Percentiles rank a stretch among this genome's conserved stretches.
These are phyloP conservation scores for Apodospora peruviana DNA, from an alignment of 495 filamentous ascomycete genomes.

Conservation along the genomic window DNA sequence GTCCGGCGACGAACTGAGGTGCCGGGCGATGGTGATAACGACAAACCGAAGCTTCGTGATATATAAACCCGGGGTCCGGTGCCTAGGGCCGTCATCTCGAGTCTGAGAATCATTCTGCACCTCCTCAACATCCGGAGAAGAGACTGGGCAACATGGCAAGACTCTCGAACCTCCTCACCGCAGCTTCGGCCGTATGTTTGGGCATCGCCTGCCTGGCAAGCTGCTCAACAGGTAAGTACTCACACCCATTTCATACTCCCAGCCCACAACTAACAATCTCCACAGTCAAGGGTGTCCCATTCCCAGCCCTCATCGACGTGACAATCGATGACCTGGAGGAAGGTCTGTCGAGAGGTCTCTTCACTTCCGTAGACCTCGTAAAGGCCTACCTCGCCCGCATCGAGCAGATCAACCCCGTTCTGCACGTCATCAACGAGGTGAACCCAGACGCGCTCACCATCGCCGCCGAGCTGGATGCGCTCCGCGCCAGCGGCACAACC, in stretches of 20 bases:
- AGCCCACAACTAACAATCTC: not conserved
- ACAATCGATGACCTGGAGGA: slow-evolving; percentile 3
- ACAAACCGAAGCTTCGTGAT: not conserved
- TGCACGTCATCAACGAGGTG: slow-evolving; percentile 37
- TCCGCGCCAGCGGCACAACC: slow-evolving; percentile 14
- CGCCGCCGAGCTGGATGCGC: slow-evolving; percentile 25
- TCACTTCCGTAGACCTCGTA: slow-evolving; percentile 56
- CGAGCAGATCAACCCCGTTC: slow-evolving; percentile 30
- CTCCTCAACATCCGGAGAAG: too few relatives aligned
- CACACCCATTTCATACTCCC: not conserved
- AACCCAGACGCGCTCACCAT: slow-evolving; percentile 42
- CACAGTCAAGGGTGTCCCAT: slow-evolving; percentile 2
- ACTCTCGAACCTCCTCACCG: not conserved
- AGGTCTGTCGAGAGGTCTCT: slow-evolving; percentile 31
- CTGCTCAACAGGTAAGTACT: not conserved
- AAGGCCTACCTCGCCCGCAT: slow-evolving; percentile 42
- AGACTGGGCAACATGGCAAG: not conserved
- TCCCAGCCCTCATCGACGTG: slow-evolving; percentile 1
- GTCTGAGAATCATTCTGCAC: not conserved
- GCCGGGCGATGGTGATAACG: not conserved
- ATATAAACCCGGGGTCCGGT: not conserved
- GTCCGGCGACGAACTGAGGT: not conserved
- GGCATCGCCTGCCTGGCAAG: not conserved
- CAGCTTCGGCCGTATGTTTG: not conserved
- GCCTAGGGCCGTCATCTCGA: not conserved